Evolutionary conservation across 148 eudicot species (phyloP).

Genomic region (Rhododendron kiyosumense): DNA sequence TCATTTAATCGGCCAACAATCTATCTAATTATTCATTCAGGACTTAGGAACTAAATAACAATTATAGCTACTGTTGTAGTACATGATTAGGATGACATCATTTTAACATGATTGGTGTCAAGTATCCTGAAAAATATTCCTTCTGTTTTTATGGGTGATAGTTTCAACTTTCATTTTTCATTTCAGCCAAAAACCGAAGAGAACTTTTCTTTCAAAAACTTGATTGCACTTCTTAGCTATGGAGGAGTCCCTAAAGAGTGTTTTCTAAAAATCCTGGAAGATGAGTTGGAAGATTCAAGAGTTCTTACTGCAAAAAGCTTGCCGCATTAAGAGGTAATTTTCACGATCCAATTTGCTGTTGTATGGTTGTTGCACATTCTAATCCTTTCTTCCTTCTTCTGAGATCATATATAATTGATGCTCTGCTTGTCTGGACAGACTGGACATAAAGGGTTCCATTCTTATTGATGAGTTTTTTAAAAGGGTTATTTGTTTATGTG

Average conservation of each 20-base stretch:
- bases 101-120: not conserved
- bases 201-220: conserved; percentile 48
- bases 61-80: not conserved
- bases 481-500: not conserved
- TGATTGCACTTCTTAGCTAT: conserved; percentile 73
- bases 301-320: conserved; percentile 25
- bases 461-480: not conserved
- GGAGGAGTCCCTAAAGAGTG: conserved; percentile 69
- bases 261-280: conserved; percentile 40
- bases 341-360: not conserved
- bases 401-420: not conserved
- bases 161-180: conserved; percentile 3
- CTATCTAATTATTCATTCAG: not conserved
- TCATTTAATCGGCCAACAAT: not conserved
- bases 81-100: not conserved
- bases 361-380: not conserved
- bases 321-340: conserved; percentile 64
- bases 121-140: not conserved
- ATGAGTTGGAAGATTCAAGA: conserved; percentile 45
- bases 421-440: not conserved
- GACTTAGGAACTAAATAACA: not conserved
- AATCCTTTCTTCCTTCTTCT: not conserved
- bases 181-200: conserved; percentile 59
- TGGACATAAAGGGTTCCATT: not conserved
- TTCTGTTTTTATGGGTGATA: conserved; percentile 10